Conservation (phyloP, 306 rosid genomes). For the Mimosa pudica region DNA sequence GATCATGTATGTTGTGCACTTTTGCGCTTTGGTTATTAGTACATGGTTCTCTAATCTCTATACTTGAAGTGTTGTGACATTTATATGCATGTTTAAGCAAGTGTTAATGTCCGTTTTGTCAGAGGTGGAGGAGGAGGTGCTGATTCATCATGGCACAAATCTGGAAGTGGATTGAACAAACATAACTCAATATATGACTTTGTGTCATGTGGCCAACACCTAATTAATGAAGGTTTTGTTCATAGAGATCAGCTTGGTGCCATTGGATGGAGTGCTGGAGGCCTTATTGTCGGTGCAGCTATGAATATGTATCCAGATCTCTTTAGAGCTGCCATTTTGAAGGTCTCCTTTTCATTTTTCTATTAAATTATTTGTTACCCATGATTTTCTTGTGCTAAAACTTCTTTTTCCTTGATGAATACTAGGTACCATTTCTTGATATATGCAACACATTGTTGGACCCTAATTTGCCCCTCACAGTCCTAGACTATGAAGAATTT, state of each 20-base stretch:
- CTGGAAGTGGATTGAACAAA: slow-evolving; percentile 70
- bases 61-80: slow-evolving; percentile 18
- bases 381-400: slow-evolving; percentile 8
- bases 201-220: slow-evolving; percentile 74
- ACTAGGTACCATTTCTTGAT: slow-evolving; percentile 94
- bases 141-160: slow-evolving; percentile 75
- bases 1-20: not conserved
- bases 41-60: not conserved
- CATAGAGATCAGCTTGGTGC: slow-evolving; percentile 67
- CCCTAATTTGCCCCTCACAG: slow-evolving; percentile 83
- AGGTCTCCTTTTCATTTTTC: slow-evolving; percentile 48
- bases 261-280: slow-evolving; percentile 86
- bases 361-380: not conserved
- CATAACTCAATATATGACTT: slow-evolving; percentile 75
- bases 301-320: slow-evolving; percentile 76
- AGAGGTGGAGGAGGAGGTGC: slow-evolving; percentile 91
- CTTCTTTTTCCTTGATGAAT: slow-evolving; percentile 28
- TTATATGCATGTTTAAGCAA: slow-evolving; percentile 4
- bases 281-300: slow-evolving; percentile 80
- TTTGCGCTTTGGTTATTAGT: not conserved
- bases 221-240: slow-evolving; percentile 66
- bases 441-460: slow-evolving; percentile 89
- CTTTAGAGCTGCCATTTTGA: slow-evolving; percentile 76
- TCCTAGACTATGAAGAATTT: slow-evolving; percentile 90
- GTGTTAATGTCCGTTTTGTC: slow-evolving; percentile 34